phyloP scores from a whole-genome alignment of 257 asterid genomes.

The Salvia miltiorrhiza region DNA sequence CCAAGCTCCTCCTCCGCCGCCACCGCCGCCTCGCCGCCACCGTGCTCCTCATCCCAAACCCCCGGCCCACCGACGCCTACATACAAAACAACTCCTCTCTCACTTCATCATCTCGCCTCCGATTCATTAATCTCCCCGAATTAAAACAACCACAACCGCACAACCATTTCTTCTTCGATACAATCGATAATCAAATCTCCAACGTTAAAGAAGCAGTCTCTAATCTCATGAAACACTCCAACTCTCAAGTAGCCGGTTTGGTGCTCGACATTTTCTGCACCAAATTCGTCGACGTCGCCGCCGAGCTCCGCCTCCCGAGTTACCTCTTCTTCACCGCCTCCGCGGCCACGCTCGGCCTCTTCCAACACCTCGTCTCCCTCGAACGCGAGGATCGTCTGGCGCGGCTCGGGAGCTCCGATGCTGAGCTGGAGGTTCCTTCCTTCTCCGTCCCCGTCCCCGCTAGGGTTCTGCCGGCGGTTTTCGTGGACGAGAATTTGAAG shows the following conservation, averaged over 20 bases:
- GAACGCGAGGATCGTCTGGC: conserved; percentile 22
- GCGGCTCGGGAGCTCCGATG: conserved; percentile 21
- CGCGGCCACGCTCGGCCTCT: conserved; percentile 34
- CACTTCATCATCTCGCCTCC: background rate
- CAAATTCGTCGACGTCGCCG: conserved; percentile 42
- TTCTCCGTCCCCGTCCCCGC: conserved; percentile 32
- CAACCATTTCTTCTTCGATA: too few relatives aligned
- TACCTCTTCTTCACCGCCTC: conserved; percentile 52
- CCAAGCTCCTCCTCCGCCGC: conserved; percentile 48
- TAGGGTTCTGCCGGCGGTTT: conserved; percentile 26
- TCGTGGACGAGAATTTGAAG: background rate
- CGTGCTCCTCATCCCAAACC: conserved; percentile 30
- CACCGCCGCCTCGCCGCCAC: conserved; percentile 40
- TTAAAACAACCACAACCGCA: too few relatives aligned
- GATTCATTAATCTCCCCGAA: too few relatives aligned
- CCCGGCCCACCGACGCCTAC: background rate
- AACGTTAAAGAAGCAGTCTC: conserved; percentile 22
- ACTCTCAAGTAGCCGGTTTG: conserved; percentile 26
- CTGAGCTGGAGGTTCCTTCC: conserved; percentile 16
- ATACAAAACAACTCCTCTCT: background rate
- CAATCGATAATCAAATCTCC: background rate
- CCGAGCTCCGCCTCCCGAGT: conserved; percentile 38
- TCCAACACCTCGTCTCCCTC: conserved; percentile 5
- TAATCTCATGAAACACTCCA: background rate
- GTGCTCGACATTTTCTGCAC: conserved; percentile 64